Base-by-base conservation (phyloP, 495 filamentous ascomycete species). In the Aspergillus ellipticus region DNA sequence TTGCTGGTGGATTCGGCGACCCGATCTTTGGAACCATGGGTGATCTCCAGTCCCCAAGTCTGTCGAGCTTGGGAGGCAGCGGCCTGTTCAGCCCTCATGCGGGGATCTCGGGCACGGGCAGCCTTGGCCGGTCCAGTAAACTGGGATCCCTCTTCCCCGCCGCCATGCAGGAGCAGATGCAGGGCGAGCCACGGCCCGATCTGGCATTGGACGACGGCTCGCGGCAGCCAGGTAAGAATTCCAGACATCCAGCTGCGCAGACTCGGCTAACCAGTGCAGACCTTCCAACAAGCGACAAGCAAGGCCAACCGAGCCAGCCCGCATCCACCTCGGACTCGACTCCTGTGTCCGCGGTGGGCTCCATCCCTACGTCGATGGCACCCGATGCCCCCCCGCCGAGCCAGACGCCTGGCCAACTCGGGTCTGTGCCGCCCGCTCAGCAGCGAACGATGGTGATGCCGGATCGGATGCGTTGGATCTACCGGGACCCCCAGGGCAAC, bases 371-470 rank as follows among this genome's bases (percentile, higher is more conserved):
- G 3, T 67, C 67, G 29, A 42, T 76, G 49, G 62, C 60, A 31
- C 64, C 66, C 4, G 75, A 78, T 49, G 60, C 49, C 9, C 47
- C 61, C 7, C 63, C 61, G 17, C 55, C 55, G 13, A 62, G 59
- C 22, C 71, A 72, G 35, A 70, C 63, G 4, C 67, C 74, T 28
- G 71, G 70, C 24, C 57, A 60, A 42, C 58, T 69, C 21, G 74
- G 76, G 16, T 83, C 88, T 24, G 79, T 88, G 3, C 84, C 87
- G 22, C 68, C 87, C 13, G 75, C 85, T 42, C 89, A 95, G 60
- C 89, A 92, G 54, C 83, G 87, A 9, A 88, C 85, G 19, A 96
- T 97, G 89, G 93, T 98, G n/a, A 97, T 98, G 94, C 94, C 94
- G 16, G 94, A 98, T 69, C 82, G 96, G 17, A 98, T 98, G 88